A percentile compares a stretch with the other conserved stretches of the same genome.
These are phyloP conservation scores for Amauroascus niger DNA, from an alignment of 2,329 filamentous ascomycete species.

Conservation along the genomic window DNA sequence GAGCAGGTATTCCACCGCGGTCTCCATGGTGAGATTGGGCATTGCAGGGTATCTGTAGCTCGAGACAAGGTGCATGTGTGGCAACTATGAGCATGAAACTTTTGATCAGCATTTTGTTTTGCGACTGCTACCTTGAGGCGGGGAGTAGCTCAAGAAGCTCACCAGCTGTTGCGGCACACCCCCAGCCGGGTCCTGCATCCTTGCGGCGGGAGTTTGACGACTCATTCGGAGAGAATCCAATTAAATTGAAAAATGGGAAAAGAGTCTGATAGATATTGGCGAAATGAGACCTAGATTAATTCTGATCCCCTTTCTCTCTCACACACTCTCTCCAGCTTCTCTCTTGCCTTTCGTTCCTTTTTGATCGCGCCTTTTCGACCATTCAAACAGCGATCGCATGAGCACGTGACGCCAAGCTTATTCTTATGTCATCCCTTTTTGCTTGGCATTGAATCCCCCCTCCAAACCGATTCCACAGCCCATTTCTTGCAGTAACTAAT, in stretches of 20 bases:
- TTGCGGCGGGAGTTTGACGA: constrained; percentile 15
- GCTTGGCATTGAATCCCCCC: no score
- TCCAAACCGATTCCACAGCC: no score
- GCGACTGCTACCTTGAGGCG: neutral
- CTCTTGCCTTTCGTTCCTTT: no score
- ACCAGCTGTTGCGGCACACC: constrained; percentile 40
- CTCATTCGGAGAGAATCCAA: constrained; percentile 12
- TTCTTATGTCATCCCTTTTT: no score
- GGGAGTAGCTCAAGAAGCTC: constrained; percentile 7
- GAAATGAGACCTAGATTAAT: neutral
- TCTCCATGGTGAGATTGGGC: constrained; percentile 59
- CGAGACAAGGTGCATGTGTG: constrained; percentile 83
- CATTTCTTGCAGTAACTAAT: no score
- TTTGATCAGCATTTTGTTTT: constrained; percentile 13
- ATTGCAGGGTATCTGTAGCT: constrained; percentile 68
- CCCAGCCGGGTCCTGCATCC: constrained; percentile 40
- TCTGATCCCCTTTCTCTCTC: no score
- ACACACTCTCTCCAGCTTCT: no score
- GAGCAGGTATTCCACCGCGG: constrained; percentile 74
- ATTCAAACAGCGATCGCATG: neutral
- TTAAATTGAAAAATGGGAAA: neutral
- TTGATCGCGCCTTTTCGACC: no score
- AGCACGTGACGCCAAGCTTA: neutral
- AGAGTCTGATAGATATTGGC: neutral
- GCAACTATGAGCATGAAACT: constrained; percentile 50